Percentiles rank a stretch among this genome's conserved stretches.
Conservation (phyloP, 2,329 filamentous ascomycete species). For the Hypoxylon sp. region DNA sequence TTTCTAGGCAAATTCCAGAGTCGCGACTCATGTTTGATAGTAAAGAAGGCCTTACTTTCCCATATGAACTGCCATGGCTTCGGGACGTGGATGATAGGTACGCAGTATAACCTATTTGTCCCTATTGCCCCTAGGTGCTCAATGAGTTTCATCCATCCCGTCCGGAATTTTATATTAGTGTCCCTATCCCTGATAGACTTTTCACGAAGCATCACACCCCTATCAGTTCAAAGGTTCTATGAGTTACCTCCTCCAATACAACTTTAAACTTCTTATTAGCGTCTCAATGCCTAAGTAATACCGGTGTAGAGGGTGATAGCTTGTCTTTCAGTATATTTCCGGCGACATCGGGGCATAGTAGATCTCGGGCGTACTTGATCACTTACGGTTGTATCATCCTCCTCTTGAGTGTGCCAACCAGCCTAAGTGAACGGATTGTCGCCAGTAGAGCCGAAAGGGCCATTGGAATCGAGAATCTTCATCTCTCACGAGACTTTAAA, state of each 20-base stretch:
- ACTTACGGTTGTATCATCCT: not conserved
- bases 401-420: not conserved
- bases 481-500: constrained; percentile 46
- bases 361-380: not conserved
- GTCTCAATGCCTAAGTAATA: constrained; percentile 9
- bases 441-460: not conserved
- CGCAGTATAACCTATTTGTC: not conserved
- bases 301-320: not conserved
- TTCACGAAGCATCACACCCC: not conserved
- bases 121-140: not conserved
- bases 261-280: not conserved
- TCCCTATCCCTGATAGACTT: not conserved
- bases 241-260: not conserved
- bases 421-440: not conserved
- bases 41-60: not conserved
- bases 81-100: not conserved
- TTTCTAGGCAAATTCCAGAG: not conserved
- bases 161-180: not conserved
- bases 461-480: not conserved
- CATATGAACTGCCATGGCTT: not conserved
- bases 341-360: too few relatives aligned
- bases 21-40: not conserved
- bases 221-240: not conserved
- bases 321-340: too few relatives aligned
- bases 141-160: not conserved